Base-by-base conservation (phyloP, 345 rosid species). In the Turnera subulata region DNA sequence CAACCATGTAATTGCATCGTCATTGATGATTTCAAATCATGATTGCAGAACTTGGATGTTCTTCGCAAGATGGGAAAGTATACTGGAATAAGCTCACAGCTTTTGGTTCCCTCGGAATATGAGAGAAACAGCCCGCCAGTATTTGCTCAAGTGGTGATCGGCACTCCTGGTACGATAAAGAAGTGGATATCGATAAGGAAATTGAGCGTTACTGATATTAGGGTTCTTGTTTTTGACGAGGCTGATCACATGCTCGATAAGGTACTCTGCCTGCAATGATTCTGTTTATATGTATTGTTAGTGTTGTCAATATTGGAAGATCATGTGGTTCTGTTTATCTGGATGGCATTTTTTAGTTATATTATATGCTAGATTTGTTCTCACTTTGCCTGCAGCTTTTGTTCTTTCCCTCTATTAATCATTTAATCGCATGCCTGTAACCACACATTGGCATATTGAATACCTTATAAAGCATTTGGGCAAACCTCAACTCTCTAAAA, bases 211-310 rank as follows among this genome's bases (percentile, higher is more conserved):
- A 54, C 26, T 60, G 72, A 11, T 61, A 46, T 89, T 67, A 84
- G 82, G 77, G 80, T 93, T 71, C 95, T 93, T 52, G 97, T 93
- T 53, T 93, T 89, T 74, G 97, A 93, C 66, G 97, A 89, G 75
- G 99, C 97, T 53, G 99, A 93, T 77, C 97, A 87, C 70, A 93
- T 93, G 99, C 74, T 93, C 59, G 92, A 90, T 56, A 80, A 83
- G 79, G 99, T 93, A 70, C 22, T 3, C 22, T n/a, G 21, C 16
- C 4, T 39, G 29, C 44, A 33, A 33, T 35, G 15, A 16, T 59
- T 23, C n/a, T 21, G 17, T 24, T 17, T 16, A 16, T 13, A 16
- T 2, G 8, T 11, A 5, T 49, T 20, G 22, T 38, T 38, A 2
- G 11, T 6, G 15, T 11, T 3, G n/a, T n/a, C n/a, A n/a, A 33